These are phyloP conservation scores for Aspergillus sp. DNA, from an alignment of 2,329 filamentous ascomycete genomes.

Conservation along the genomic window DNA sequence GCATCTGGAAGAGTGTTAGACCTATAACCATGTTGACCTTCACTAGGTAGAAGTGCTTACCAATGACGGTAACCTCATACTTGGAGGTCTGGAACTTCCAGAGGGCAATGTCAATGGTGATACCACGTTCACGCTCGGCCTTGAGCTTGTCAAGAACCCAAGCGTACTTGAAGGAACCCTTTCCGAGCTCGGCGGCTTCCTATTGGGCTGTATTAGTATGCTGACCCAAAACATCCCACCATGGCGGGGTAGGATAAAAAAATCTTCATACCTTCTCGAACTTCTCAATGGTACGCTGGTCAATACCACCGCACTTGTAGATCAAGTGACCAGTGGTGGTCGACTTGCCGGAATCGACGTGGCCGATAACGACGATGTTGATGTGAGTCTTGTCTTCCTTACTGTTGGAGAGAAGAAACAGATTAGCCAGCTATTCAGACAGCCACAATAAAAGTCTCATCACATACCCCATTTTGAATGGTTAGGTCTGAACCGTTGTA, in stretches of 20 bases:
- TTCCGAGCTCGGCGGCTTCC: conserved; percentile 96
- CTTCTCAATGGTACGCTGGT: conserved; percentile 99
- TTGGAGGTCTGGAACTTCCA: conserved; percentile 99
- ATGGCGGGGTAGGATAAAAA: no score
- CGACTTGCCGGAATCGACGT: conserved; percentile 96
- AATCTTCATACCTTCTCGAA: conserved; percentile 84
- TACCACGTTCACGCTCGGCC: conserved; percentile 99
- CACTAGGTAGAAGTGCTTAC: neutral
- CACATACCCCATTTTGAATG: conserved; percentile 59
- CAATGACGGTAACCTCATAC: conserved; percentile 67
- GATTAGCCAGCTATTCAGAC: conserved; percentile 2
- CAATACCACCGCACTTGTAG: conserved; percentile 99
- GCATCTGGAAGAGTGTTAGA: conserved; percentile 61
- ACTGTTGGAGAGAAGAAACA: conserved; percentile 48
- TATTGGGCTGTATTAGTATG: conserved; percentile 33
- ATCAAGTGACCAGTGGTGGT: conserved; percentile 93
- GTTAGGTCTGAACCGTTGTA: conserved; percentile 36
- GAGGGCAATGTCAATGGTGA: conserved; percentile 97
- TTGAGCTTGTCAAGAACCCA: conserved; percentile 99
- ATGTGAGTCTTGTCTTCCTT: conserved; percentile 94
- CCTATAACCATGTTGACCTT: neutral
- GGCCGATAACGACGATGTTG: conserved; percentile 94
- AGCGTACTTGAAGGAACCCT: conserved; percentile 99
- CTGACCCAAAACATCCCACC: neutral
- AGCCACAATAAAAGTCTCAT: conserved; percentile 1